Evolutionary conservation across 148 eudicot species (phyloP).

Genomic region (Persicaria tinctoria): DNA sequence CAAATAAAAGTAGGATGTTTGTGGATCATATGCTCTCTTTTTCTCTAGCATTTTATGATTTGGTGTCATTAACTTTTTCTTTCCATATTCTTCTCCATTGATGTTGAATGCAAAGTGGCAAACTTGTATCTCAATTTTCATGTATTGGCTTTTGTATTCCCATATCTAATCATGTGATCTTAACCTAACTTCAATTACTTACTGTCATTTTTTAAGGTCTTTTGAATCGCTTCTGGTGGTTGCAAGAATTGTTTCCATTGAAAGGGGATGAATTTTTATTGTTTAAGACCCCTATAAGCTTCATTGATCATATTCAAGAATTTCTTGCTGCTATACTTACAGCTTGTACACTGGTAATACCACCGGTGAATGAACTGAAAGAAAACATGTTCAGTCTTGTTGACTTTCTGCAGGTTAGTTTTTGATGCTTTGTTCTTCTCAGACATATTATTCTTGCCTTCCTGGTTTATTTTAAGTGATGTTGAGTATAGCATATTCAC

Average conservation of each 20-base stretch:
- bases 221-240: constrained; percentile 76
- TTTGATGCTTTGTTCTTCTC: background rate
- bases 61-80: background rate
- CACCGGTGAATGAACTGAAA: constrained; percentile 54
- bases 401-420: constrained; percentile 49
- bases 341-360: constrained; percentile 69
- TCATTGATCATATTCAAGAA: constrained; percentile 92
- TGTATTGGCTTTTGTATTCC: background rate
- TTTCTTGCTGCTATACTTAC: constrained; percentile 68
- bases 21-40: background rate
- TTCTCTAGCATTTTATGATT: background rate
- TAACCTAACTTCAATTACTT: background rate
- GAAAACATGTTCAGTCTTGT: constrained; percentile 42
- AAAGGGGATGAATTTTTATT: constrained; percentile 46
- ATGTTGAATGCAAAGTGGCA: background rate
- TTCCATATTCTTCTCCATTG: background rate
- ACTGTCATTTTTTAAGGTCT: constrained; percentile 36
- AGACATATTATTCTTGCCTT: background rate
- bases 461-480: background rate
- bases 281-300: constrained; percentile 81
- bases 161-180: background rate
- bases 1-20: background rate
- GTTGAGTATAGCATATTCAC: background rate
- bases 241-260: constrained; percentile 68
- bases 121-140: background rate